Percentiles rank a stretch among this genome's conserved stretches.
phyloP scores from a whole-genome alignment of 306 rosid genomes.

The Prunus salicina region DNA sequence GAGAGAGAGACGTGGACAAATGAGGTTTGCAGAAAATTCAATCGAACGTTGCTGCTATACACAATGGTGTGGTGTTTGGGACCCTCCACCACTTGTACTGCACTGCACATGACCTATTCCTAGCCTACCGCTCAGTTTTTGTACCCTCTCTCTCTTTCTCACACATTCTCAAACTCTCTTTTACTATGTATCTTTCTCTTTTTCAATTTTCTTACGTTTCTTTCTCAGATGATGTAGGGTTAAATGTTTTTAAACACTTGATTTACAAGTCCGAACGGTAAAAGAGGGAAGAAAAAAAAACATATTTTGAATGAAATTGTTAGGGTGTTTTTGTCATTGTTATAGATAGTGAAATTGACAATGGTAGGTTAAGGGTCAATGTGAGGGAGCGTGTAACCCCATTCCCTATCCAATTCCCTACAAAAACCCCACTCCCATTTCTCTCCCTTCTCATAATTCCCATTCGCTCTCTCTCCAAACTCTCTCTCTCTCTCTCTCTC shows the following conservation, averaged over 20 bases:
- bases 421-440: conserved; percentile 20
- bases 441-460: conserved; percentile 6
- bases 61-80: conserved; percentile 17
- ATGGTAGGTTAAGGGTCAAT: conserved; percentile 49
- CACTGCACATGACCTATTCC: conserved; percentile 27
- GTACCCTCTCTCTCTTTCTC: not conserved
- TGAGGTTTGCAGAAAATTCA: not conserved
- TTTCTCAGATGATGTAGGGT: too few species aligned
- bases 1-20: conserved; percentile 28
- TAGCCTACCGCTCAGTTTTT: not conserved
- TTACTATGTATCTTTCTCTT: not conserved
- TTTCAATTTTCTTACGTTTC: too few species aligned
- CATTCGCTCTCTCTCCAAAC: not conserved
- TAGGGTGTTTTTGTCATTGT: not conserved
- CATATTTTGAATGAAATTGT: not conserved
- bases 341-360: not conserved
- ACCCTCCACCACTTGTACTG: conserved; percentile 7
- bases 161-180: not conserved
- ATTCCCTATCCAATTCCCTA: conserved; percentile 17
- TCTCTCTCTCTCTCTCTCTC: not conserved
- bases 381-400: conserved; percentile 35
- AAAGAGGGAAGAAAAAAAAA: not conserved
- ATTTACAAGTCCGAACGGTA: too few species aligned
- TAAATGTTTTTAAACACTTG: too few species aligned
- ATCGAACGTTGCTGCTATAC: conserved; percentile 22